A percentile compares a stretch with the other conserved stretches of the same genome.
phyloP scores from a whole-genome alignment of 169 alveolate species.

The Perkinsus chesapeaki region DNA sequence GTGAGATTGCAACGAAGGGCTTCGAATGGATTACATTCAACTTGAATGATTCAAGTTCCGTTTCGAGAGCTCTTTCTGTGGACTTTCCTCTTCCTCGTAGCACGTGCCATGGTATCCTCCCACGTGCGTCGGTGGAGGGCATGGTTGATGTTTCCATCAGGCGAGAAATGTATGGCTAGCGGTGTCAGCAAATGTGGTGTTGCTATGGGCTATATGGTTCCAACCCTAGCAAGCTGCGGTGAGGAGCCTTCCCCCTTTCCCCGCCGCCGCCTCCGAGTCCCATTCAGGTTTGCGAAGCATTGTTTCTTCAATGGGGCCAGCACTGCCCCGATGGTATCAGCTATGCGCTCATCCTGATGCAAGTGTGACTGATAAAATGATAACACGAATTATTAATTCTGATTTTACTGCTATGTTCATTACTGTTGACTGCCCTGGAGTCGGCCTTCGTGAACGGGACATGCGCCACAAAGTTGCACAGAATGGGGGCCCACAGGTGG shows the following conservation, averaged over 20 bases:
- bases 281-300: not conserved
- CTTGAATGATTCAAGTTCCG: no score
- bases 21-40: slow-evolving; percentile 16
- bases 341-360: slow-evolving; percentile 21
- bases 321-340: slow-evolving; percentile 15
- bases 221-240: not conserved
- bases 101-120: no score
- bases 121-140: no score
- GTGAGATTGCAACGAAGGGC: slow-evolving; percentile 22
- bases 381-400: slow-evolving; percentile 24
- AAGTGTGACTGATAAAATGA: slow-evolving; percentile 15
- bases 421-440: slow-evolving; percentile 41
- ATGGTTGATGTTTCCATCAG: no score
- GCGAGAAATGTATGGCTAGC: not conserved
- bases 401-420: slow-evolving; percentile 33
- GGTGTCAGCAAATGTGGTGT: not conserved
- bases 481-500: not conserved
- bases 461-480: slow-evolving; percentile 7
- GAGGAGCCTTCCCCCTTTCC: slow-evolving; percentile 18
- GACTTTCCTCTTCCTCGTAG: no score
- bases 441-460: slow-evolving; percentile 32
- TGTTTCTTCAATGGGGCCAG: not conserved
- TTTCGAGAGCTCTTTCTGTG: no score
- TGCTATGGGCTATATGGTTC: not conserved
- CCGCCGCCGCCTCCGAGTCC: slow-evolving; percentile 17